phyloP scores from a whole-genome alignment of 2,329 filamentous ascomycete genomes.

The Ilyonectria mors-panacis region DNA sequence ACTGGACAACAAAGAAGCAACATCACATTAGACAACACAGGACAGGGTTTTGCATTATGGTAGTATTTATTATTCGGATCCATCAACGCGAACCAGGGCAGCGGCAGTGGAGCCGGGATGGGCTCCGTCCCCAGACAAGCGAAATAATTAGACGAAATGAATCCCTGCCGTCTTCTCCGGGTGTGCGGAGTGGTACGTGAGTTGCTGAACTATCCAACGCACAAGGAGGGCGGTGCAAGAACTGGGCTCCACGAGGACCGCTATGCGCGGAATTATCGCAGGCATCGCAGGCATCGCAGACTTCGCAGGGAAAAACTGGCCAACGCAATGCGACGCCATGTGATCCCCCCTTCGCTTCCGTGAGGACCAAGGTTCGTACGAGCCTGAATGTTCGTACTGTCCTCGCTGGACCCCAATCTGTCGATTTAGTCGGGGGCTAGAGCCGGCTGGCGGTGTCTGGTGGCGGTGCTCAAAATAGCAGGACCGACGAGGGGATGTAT shows the following conservation, averaged over 20 bases:
- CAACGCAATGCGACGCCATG: neutral
- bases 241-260: neutral
- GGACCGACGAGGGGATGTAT: conserved; percentile 10
- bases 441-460: conserved; percentile 24
- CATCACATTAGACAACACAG: neutral
- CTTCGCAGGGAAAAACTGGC: neutral
- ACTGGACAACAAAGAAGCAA: neutral
- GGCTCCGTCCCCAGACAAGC: conserved; percentile 21
- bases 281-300: neutral
- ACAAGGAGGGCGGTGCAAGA: conserved; percentile 4
- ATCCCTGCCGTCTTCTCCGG: neutral
- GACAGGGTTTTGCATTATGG: neutral
- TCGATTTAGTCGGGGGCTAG: conserved; percentile 19
- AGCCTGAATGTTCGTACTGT: conserved; percentile 5
- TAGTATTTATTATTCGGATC: conserved; percentile 3
- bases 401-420: conserved; percentile 10
- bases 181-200: neutral
- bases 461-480: conserved; percentile 32
- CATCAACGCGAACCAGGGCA: conserved; percentile 12
- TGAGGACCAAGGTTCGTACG: neutral
- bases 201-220: neutral
- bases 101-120: conserved; percentile 17
- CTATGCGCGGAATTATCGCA: conserved; percentile 6
- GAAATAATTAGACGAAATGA: conserved; percentile 24
- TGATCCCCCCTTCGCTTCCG: neutral